Conservation (phyloP, 73 alveolate genomes). For the Effrenium voratum region DNA sequence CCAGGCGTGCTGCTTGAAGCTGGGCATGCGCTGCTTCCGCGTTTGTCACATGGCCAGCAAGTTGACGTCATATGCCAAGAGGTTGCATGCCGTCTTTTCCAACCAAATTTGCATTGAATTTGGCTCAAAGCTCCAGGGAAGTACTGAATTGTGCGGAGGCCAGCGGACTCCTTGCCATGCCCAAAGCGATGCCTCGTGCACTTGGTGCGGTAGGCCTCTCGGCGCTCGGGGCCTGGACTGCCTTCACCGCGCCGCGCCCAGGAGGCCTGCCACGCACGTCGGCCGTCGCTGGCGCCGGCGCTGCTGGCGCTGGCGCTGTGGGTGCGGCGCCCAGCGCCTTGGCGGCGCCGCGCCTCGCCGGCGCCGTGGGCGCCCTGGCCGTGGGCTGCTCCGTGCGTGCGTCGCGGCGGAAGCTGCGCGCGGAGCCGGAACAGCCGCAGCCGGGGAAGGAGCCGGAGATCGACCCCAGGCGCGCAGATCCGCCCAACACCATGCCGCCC, state of each 20-base stretch:
- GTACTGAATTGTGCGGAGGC: too few species aligned
- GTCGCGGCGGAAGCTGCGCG: not conserved
- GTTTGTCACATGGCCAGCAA: conserved; percentile 11
- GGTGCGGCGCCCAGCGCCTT: not conserved
- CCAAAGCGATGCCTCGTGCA: not conserved
- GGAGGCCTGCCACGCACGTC: conserved; percentile 17
- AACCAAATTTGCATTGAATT: too few species aligned
- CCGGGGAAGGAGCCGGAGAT: conserved; percentile 80
- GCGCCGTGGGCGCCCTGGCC: conserved; percentile 10
- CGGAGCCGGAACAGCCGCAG: conserved; percentile 46
- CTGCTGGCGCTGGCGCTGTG: not conserved
- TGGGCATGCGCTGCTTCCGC: conserved; percentile 1
- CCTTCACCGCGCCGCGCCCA: not conserved
- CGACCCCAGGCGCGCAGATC: conserved; percentile 82
- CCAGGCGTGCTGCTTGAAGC: not conserved
- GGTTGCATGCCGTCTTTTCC: too few species aligned
- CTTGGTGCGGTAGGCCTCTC: not conserved
- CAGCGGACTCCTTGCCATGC: not conserved
- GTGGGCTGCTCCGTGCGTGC: not conserved
- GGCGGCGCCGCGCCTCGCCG: not conserved
- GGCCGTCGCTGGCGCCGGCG: not conserved
- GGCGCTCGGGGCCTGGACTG: not conserved
- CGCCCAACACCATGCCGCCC: conserved; percentile 72
- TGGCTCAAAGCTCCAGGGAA: too few species aligned
- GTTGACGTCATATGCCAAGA: not conserved